phyloP scores from a whole-genome alignment of 192 early-diverging fungal genomes.

The Pilaira anomala region DNA sequence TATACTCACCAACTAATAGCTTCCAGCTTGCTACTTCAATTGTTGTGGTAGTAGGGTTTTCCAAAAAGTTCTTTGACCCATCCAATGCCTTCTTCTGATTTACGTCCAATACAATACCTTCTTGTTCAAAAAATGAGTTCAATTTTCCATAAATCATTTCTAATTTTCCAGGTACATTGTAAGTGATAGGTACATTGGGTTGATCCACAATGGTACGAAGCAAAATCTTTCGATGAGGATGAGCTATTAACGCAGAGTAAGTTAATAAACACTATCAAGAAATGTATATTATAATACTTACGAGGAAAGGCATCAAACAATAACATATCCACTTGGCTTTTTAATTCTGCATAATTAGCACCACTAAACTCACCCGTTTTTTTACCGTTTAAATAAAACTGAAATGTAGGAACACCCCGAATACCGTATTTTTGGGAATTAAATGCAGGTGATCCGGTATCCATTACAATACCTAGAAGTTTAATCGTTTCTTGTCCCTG shows the following conservation, averaged over 20 bases:
- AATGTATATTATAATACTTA: conserved; percentile 18
- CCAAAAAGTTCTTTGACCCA: not conserved
- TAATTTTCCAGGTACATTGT: conserved; percentile 25
- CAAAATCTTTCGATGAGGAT: conserved; percentile 52
- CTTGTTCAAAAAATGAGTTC: conserved; percentile 23
- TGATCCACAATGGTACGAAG: conserved; percentile 41
- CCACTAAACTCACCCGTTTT: conserved; percentile 56
- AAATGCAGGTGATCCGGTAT: conserved; percentile 51
- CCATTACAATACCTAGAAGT: conserved; percentile 63
- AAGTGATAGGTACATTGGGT: conserved; percentile 44
- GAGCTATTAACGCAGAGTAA: conserved; percentile 41
- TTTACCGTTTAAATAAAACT: conserved; percentile 59
- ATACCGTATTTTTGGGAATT: conserved; percentile 50
- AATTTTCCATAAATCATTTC: conserved; percentile 40
- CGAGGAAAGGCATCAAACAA: conserved; percentile 63
- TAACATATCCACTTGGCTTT: conserved; percentile 56
- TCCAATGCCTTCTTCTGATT: conserved; percentile 12
- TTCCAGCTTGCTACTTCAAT: conserved; percentile 17
- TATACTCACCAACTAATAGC: conserved; percentile 11
- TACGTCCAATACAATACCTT: conserved; percentile 4
- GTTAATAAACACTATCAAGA: not conserved
- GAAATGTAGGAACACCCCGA: conserved; percentile 69
- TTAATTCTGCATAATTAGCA: conserved; percentile 59
- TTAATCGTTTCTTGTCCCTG: conserved; percentile 7
- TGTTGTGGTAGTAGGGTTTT: not conserved